These are phyloP conservation scores for Tylopilus balloui DNA, from an alignment of 768 basidiomycete genomes.

Conservation along the genomic window DNA sequence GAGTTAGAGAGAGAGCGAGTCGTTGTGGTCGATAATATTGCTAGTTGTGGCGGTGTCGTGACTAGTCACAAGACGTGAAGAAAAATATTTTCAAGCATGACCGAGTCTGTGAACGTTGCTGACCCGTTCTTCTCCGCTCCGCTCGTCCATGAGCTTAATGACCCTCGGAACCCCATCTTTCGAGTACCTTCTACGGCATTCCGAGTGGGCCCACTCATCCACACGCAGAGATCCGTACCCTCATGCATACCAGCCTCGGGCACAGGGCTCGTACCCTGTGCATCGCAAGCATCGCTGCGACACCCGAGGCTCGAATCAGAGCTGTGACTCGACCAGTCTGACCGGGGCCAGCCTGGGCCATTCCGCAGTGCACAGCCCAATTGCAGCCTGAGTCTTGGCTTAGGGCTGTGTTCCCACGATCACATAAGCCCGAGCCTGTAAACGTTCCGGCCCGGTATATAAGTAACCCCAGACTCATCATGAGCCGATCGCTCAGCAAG, in stretches of 20 bases:
- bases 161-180: too few relatives aligned
- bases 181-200: slow-evolving; percentile 3
- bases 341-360: too few relatives aligned
- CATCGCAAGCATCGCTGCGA: not conserved
- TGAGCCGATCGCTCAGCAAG: slow-evolving; percentile 2
- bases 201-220: not conserved
- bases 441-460: too few relatives aligned
- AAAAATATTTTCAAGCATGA: not conserved
- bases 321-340: slow-evolving; percentile 4
- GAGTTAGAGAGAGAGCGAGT: not conserved
- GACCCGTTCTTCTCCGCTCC: not conserved
- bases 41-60: slow-evolving; percentile 13
- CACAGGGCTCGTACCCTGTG: not conserved
- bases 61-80: slow-evolving; percentile 7
- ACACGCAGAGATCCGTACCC: not conserved
- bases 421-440: too few relatives aligned
- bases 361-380: slow-evolving; percentile 7
- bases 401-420: not conserved
- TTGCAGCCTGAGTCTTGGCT: too few relatives aligned
- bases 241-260: not conserved
- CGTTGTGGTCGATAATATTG: not conserved
- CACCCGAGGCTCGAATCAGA: not conserved
- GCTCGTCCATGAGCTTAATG: too few relatives aligned
- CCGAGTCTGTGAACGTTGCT: not conserved
- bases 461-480: not conserved